Conservation (phyloP, 2,329 filamentous ascomycete genomes). For the Diaporthe capsici region DNA sequence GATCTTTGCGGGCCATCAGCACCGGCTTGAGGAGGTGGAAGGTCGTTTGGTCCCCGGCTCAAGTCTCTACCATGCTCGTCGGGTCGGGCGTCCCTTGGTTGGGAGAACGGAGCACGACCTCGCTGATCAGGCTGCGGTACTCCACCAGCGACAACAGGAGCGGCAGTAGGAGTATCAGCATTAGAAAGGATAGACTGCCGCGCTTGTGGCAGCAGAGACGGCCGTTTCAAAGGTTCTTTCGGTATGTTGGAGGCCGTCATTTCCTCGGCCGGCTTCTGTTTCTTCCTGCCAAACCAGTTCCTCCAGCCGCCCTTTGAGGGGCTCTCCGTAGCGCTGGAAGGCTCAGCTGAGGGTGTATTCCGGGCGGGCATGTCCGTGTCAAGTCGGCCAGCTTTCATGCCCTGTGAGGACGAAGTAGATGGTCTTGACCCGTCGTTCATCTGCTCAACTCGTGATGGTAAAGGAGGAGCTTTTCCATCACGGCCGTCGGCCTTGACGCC, state of each 20-base stretch:
- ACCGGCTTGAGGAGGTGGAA: not conserved
- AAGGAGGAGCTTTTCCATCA: slow-evolving; percentile 12
- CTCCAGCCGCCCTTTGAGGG: not conserved
- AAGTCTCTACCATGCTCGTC: slow-evolving; percentile 1
- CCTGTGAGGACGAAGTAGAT: not conserved
- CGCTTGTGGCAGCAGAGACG: slow-evolving; percentile 16
- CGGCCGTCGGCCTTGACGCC: not conserved
- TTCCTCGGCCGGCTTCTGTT: not conserved
- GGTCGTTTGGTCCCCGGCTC: not conserved
- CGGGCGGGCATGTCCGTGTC: not conserved
- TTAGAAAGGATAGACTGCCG: not conserved
- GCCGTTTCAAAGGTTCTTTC: not conserved
- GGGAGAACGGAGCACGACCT: not conserved
- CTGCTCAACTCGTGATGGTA: not conserved
- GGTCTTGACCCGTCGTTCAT: not conserved
- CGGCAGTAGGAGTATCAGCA: not conserved
- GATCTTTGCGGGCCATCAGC: not conserved
- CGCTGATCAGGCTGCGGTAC: not conserved
- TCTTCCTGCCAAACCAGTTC: not conserved
- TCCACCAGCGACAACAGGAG: not conserved
- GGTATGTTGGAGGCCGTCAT: not conserved
- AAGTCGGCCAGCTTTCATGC: not conserved
- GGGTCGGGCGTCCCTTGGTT: not conserved
- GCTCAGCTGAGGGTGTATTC: not conserved
- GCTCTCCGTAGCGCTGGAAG: slow-evolving; percentile 11